Evolutionary conservation across 257 asterid species (phyloP).

Genomic region (Nicotiana tabacum): DNA sequence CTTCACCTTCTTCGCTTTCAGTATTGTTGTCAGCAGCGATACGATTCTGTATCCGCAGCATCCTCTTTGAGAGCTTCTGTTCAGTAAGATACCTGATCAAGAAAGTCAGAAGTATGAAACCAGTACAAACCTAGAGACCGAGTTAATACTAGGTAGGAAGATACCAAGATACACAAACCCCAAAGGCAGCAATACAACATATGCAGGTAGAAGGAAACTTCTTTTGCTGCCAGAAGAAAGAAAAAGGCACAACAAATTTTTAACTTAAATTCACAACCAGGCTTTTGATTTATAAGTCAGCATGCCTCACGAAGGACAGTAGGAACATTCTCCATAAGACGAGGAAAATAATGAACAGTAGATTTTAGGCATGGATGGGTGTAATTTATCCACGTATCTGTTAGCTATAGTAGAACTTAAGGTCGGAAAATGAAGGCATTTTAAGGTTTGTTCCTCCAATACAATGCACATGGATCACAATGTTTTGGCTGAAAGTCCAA

Average conservation of each 20-base stretch:
- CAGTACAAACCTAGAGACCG: neutral
- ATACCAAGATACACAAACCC: neutral
- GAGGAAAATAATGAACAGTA: neutral
- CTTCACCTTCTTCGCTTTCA: conserved; percentile 48
- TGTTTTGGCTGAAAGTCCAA: neutral
- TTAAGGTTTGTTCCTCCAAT: neutral
- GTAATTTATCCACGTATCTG: neutral
- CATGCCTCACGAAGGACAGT: neutral
- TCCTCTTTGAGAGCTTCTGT: conserved; percentile 69
- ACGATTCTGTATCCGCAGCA: conserved; percentile 60
- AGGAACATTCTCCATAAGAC: neutral
- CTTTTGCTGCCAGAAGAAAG: neutral
- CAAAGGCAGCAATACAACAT: neutral
- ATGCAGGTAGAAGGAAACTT: neutral
- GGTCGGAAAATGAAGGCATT: neutral
- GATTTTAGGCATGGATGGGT: neutral
- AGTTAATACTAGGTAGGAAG: neutral
- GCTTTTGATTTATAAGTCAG: neutral
- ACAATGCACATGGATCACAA: neutral
- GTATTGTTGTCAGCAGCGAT: conserved; percentile 35
- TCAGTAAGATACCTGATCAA: conserved; percentile 74
- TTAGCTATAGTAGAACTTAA: neutral
- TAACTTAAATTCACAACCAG: neutral
- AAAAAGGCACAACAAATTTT: neutral
- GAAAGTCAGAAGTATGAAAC: neutral